Conservation (phyloP, 73 alveolate genomes). For the Durusdinium trenchii region DNA sequence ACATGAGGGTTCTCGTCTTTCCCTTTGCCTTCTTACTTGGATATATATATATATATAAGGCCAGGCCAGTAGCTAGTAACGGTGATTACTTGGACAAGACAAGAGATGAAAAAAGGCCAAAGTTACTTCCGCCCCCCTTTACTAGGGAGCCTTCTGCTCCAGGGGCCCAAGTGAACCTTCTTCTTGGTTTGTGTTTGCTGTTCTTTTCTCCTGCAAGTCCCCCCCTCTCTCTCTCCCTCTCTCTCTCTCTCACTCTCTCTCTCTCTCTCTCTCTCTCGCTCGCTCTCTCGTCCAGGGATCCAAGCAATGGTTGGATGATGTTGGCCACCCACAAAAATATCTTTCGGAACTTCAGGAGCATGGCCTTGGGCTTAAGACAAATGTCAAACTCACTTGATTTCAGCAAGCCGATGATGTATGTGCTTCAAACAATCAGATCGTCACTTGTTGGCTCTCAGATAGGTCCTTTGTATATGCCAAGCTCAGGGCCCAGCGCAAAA, state of each 20-base stretch:
- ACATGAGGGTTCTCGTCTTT: too few species aligned
- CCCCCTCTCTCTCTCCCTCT: not conserved
- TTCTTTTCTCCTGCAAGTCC: not conserved
- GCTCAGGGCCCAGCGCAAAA: slow-evolving; percentile 24
- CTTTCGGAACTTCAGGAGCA: slow-evolving; percentile 47
- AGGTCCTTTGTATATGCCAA: not conserved
- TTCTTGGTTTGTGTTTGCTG: not conserved
- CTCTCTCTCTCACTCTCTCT: not conserved
- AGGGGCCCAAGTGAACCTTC: too few species aligned
- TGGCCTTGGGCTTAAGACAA: not conserved
- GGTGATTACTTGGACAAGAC: too few species aligned
- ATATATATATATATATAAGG: too few species aligned
- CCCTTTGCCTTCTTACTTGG: too few species aligned
- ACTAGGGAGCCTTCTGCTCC: too few species aligned
- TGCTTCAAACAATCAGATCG: not conserved
- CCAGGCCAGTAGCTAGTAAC: too few species aligned
- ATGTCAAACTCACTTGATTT: not conserved
- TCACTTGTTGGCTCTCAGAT: not conserved
- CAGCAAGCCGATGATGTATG: too few species aligned
- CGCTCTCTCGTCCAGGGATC: too few species aligned
- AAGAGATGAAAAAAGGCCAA: too few species aligned
- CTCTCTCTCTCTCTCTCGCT: not conserved
- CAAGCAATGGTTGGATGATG: slow-evolving; percentile 48
- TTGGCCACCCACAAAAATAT: slow-evolving; percentile 55
- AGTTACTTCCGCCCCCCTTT: too few species aligned